phyloP scores from a whole-genome alignment of 2,329 filamentous ascomycete genomes.

The Diaporthe sp. region DNA sequence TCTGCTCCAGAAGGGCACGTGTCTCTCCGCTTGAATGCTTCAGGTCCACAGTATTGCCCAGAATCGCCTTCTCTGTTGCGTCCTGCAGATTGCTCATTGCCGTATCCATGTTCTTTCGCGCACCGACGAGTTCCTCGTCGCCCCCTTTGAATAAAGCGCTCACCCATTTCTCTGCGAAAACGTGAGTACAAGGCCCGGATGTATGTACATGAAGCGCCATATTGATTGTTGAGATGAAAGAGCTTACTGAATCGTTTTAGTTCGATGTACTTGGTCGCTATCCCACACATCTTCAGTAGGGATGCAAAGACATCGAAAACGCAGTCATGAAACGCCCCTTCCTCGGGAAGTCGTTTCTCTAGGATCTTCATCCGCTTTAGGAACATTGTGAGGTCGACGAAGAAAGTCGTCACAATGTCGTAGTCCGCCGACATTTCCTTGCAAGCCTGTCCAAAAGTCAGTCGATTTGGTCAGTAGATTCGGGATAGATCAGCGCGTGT shows the following conservation, averaged over 20 bases:
- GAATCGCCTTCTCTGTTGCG: slow-evolving; percentile 4
- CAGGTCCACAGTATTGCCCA: neutral
- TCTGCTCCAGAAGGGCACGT: neutral
- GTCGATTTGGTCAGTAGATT: neutral
- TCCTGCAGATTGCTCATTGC: neutral
- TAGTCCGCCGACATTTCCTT: slow-evolving; percentile 14
- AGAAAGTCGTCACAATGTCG: slow-evolving; percentile 10
- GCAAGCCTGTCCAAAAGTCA: neutral
- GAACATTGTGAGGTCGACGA: slow-evolving; percentile 18
- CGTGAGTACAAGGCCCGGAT: neutral
- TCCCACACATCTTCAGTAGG: slow-evolving; percentile 49
- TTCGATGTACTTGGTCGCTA: slow-evolving; percentile 51
- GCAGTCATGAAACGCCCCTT: slow-evolving; percentile 49
- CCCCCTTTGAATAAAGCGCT: neutral
- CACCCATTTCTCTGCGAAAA: slow-evolving; percentile 1
- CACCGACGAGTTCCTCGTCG: neutral
- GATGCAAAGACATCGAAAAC: slow-evolving; percentile 54
- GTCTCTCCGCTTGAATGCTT: neutral
- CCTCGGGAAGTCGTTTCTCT: slow-evolving; percentile 46
- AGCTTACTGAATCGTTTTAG: slow-evolving; percentile 47
- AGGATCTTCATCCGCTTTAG: slow-evolving; percentile 11
- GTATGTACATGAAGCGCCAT: too few species aligned
- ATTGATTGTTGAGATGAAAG: too few species aligned
- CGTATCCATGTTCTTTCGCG: neutral
- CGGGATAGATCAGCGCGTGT: neutral